Percentiles rank a stretch among this genome's conserved stretches.
Evolutionary conservation across 176 grass and related monocot species (phyloP).

Genomic region (Themeda triandra): DNA sequence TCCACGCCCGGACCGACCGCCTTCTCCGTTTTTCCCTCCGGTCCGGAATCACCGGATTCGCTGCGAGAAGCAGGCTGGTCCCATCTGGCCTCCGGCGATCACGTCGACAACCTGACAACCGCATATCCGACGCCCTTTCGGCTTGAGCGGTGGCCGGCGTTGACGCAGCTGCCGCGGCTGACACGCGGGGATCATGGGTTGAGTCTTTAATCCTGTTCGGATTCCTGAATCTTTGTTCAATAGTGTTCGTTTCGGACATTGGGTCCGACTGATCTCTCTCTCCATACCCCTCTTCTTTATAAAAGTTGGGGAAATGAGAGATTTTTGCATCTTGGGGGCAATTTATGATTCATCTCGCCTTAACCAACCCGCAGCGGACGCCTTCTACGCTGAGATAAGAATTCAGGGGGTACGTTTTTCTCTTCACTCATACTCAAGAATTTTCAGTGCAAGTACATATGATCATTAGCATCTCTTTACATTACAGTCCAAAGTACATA

Average conservation of each 20-base stretch:
- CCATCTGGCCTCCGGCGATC: background rate
- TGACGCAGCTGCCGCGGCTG: background rate
- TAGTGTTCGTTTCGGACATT: background rate
- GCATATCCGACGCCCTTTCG: background rate
- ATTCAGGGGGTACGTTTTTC: background rate
- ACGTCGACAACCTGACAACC: background rate
- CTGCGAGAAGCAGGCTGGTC: background rate
- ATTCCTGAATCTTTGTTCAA: background rate
- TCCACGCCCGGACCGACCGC: background rate
- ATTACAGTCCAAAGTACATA: background rate
- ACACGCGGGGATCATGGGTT: background rate
- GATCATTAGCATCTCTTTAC: background rate
- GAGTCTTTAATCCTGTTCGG: background rate
- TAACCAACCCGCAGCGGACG: background rate
- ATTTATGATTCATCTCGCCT: background rate
- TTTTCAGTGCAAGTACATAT: background rate
- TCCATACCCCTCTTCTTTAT: background rate
- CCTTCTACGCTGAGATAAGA: background rate
- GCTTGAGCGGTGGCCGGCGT: background rate
- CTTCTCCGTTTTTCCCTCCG: background rate
- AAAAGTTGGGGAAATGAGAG: background rate
- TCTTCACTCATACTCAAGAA: background rate
- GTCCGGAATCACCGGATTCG: background rate
- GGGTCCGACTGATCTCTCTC: background rate
- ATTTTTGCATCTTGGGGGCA: background rate